A percentile compares a stretch with the other conserved stretches of the same genome.
Evolutionary conservation across 225 moss, liverwort and hornwort species (phyloP).

Genomic region (Anthoceros angustus): DNA sequence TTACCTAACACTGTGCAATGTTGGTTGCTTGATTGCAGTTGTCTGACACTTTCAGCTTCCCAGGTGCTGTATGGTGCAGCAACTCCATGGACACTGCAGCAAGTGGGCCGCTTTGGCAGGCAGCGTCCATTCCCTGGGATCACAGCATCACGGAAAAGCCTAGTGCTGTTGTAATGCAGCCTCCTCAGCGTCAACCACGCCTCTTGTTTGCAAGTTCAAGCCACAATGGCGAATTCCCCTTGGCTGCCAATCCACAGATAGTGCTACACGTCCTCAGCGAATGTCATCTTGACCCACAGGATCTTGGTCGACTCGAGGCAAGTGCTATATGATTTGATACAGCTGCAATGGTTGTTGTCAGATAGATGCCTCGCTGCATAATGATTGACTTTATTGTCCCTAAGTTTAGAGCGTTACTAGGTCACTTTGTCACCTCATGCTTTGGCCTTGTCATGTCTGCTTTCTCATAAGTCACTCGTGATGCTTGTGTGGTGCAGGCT

Average conservation of each 20-base stretch:
- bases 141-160: conserved; percentile 1
- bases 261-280: conserved; percentile 12
- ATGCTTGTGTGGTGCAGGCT: conserved; percentile 1
- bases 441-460: not conserved
- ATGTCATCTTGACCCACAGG: conserved; percentile 8
- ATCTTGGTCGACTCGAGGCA: conserved; percentile 9
- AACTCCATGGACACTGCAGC: conserved; percentile 6
- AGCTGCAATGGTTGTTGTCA: not conserved
- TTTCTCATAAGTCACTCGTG: not conserved
- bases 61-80: conserved; percentile 3
- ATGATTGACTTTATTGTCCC: not conserved
- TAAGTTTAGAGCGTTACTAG: not conserved
- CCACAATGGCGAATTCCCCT: conserved; percentile 9
- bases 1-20: not conserved
- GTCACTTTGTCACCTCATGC: no score
- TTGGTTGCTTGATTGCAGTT: not conserved
- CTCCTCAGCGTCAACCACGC: conserved; percentile 8
- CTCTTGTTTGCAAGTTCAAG: conserved; percentile 5
- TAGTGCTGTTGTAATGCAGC: conserved; percentile 8
- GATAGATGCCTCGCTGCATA: not conserved
- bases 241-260: conserved; percentile 9
- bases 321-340: not conserved
- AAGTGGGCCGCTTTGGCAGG: conserved; percentile 9
- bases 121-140: conserved; percentile 5
- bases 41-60: not conserved